These are phyloP conservation scores for Auriscalpium vulgare DNA, from an alignment of 768 basidiomycete genomes.

Conservation along the genomic window DNA sequence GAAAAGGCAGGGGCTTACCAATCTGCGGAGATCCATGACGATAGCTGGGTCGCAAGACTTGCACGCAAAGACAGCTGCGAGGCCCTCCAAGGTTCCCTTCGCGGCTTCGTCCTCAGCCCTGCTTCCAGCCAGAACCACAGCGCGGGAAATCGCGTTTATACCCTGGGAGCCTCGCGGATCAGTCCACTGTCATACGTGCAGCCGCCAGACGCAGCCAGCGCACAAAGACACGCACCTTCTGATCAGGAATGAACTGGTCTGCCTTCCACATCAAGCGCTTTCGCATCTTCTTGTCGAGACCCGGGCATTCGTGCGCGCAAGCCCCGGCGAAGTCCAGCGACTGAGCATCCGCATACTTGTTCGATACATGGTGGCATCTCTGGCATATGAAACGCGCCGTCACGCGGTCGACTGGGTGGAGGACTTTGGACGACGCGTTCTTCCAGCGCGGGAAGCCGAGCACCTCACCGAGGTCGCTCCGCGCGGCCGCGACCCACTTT, in stretches of 20 bases:
- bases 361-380: constrained; percentile 34
- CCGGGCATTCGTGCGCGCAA: constrained; percentile 51
- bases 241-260: constrained; percentile 48
- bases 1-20: constrained; percentile 1
- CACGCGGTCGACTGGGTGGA: constrained; percentile 52
- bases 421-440: constrained; percentile 32
- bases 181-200: background rate
- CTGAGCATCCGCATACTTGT: constrained; percentile 28
- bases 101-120: constrained; percentile 2
- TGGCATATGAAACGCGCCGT: constrained; percentile 55
- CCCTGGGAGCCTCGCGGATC: constrained; percentile 1
- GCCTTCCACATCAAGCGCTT: constrained; percentile 36
- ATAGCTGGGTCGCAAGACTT: constrained; percentile 6
- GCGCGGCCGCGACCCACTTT: constrained; percentile 41
- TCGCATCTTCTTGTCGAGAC: constrained; percentile 19
- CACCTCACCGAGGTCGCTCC: constrained; percentile 32
- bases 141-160: constrained; percentile 7
- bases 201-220: background rate
- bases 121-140: background rate
- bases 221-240: constrained; percentile 32
- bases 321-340: constrained; percentile 52
- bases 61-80: constrained; percentile 4
- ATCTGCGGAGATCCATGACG: constrained; percentile 10
- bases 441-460: constrained; percentile 50
- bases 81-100: background rate